Evolutionary conservation across 371 early-diverging fungal species (phyloP), one percentile per base, ranked within the genome.

Genomic region (Lichtheimia ornata): DNA sequence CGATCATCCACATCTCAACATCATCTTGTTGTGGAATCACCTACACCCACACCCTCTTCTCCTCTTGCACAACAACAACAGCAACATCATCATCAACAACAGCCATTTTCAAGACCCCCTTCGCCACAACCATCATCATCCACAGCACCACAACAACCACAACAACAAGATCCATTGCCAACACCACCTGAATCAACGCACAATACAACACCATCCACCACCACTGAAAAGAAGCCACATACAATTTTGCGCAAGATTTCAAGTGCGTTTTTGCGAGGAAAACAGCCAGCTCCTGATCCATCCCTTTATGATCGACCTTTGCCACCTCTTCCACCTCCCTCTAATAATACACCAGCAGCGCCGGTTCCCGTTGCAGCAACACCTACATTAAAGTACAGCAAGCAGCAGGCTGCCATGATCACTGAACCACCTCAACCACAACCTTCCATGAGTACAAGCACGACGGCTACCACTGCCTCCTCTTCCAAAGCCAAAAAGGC

Each of bases 1-100:
- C 73, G 72, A 14, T 78, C 78, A 24, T 74, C 75, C 15, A 61
- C 73, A 13, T 78, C 78, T 11, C 73, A 74, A 11, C 73, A 78
- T 47, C 69, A 73, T 17, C 59, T 78, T 18, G 60, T 64, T 12
- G 51, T 25, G 1, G 44, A 65, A 20, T 53, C 53, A 40, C 42
- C 53, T 4, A 49, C 57, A n/a, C 47, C 47, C 5, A 55, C 45
- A 11, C 22, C 49, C 18, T 30, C 54, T 12, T 61, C 50, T 12
- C 54, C 44, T 27, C 44, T 40, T 3, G 9, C 52, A 41, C 47
- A 53, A 24, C 43, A 57, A 50, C 58, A 49, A 51, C 56, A 58
- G 27, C 42, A 47, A 12, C 50, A 22, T n/a, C 62, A 12, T 17
- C 49, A 47, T 14, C 55, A 25, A 15, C 28, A 55, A 7, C 62